Percentiles rank a stretch among this genome's conserved stretches.
These are phyloP conservation scores for Teratosphaeria destructans DNA, from an alignment of 2,329 filamentous ascomycete species.

Conservation along the genomic window DNA sequence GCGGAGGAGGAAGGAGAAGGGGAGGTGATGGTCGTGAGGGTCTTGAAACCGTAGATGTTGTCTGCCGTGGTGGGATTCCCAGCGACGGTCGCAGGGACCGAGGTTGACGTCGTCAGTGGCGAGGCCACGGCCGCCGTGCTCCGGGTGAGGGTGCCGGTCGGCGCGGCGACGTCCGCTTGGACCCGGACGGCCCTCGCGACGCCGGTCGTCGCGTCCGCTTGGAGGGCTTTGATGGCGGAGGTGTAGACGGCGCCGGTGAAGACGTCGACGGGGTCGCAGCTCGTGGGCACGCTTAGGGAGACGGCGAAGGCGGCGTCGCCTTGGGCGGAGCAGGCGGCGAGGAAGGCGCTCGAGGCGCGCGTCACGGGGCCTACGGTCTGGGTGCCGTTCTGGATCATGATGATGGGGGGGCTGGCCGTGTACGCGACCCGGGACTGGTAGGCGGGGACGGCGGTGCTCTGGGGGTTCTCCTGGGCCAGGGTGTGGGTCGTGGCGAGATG, in stretches of 20 bases:
- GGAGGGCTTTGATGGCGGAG: background rate
- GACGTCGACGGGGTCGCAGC: constrained; percentile 6
- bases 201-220: constrained; percentile 1
- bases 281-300: constrained; percentile 13
- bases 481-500: constrained; percentile 12
- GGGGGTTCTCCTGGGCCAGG: constrained; percentile 33
- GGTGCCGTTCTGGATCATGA: constrained; percentile 11
- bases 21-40: background rate
- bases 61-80: background rate
- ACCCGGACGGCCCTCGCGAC: background rate
- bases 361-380: constrained; percentile 9
- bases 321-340: constrained; percentile 12
- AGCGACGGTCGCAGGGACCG: background rate
- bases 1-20: background rate
- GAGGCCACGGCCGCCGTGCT: background rate
- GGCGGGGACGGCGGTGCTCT: constrained; percentile 28
- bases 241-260: constrained; percentile 2
- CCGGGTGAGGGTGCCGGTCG: background rate
- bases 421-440: constrained; percentile 32
- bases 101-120: background rate
- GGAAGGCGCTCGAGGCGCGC: constrained; percentile 9
- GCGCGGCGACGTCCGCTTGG: background rate
- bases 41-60: background rate
- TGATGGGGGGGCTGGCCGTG: constrained; percentile 19
- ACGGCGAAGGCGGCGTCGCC: constrained; percentile 6